phyloP scores from a whole-genome alignment of 805 yeast genomes.

The Lachancea sp. region DNA sequence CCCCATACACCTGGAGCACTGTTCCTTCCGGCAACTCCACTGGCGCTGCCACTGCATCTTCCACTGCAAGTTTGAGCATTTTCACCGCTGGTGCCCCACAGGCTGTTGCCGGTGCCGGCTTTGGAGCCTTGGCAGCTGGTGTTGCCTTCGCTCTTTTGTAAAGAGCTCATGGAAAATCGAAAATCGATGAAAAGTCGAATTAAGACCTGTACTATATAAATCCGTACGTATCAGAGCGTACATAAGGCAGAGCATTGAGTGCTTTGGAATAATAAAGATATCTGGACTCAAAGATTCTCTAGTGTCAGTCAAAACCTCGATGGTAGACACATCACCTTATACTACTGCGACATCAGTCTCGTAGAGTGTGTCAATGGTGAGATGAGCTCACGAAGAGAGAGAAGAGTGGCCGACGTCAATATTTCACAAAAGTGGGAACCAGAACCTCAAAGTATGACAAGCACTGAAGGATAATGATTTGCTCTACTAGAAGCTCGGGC shows the following conservation, averaged over 20 bases:
- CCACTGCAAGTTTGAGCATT: constrained; percentile 13
- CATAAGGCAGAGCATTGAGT: constrained; percentile 3
- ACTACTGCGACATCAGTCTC: neutral
- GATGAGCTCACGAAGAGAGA: too few relatives aligned
- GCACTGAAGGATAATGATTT: too few relatives aligned
- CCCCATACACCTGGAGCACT: constrained; percentile 33
- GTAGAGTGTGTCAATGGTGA: too few relatives aligned
- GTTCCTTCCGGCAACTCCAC: constrained; percentile 16
- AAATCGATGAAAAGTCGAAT: too few relatives aligned
- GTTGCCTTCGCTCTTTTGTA: constrained; percentile 20
- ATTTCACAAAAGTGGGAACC: too few relatives aligned
- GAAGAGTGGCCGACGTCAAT: too few relatives aligned
- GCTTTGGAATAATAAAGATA: neutral
- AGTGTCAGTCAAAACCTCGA: too few relatives aligned
- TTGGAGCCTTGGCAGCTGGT: constrained; percentile 25
- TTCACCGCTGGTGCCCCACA: constrained; percentile 12
- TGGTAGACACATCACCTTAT: neutral
- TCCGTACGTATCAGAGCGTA: neutral
- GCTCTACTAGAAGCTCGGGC: too few relatives aligned
- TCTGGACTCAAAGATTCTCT: neutral
- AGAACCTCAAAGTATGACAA: too few relatives aligned
- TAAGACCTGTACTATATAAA: constrained; percentile 1
- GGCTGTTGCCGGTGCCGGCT: constrained; percentile 15
- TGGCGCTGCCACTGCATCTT: constrained; percentile 12
- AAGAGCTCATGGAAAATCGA: neutral